These are phyloP conservation scores for Ulvella scutata DNA, from an alignment of 139 green algal species.

Conservation along the genomic window DNA sequence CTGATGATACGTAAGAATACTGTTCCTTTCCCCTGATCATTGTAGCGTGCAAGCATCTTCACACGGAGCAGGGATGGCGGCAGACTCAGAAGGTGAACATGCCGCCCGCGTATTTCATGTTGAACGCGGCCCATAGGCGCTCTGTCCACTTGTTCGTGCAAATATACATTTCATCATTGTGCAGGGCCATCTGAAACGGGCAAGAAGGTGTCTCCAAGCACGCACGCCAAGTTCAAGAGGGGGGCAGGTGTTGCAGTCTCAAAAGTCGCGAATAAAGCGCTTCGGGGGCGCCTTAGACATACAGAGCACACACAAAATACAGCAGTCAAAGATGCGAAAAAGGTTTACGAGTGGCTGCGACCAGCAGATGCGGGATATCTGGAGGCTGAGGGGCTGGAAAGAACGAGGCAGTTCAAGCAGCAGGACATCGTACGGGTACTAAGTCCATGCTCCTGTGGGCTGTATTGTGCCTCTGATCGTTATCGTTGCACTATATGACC, in stretches of 20 bases:
- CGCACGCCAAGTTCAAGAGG: neutral
- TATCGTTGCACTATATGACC: too few relatives aligned
- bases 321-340: neutral
- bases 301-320: neutral
- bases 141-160: too few relatives aligned
- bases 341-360: slow-evolving; percentile 68
- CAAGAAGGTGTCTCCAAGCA: neutral
- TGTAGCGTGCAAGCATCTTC: too few relatives aligned
- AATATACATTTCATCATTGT: too few relatives aligned
- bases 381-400: slow-evolving; percentile 80
- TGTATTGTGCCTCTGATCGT: too few relatives aligned
- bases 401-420: slow-evolving; percentile 78
- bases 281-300: neutral
- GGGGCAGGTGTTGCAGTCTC: neutral
- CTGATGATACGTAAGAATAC: too few relatives aligned
- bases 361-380: slow-evolving; percentile 52
- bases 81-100: too few relatives aligned
- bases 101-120: too few relatives aligned
- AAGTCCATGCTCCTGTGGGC: neutral
- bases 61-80: too few relatives aligned
- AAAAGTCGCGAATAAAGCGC: neutral
- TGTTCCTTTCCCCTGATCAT: too few relatives aligned
- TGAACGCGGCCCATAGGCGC: too few relatives aligned
- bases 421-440: slow-evolving; percentile 41
- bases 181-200: too few relatives aligned